A percentile compares a stretch with the other conserved stretches of the same genome.
These are phyloP conservation scores for Heracleum sosnowskyi DNA, from an alignment of 129 eudicot genomes.

Conservation along the genomic window DNA sequence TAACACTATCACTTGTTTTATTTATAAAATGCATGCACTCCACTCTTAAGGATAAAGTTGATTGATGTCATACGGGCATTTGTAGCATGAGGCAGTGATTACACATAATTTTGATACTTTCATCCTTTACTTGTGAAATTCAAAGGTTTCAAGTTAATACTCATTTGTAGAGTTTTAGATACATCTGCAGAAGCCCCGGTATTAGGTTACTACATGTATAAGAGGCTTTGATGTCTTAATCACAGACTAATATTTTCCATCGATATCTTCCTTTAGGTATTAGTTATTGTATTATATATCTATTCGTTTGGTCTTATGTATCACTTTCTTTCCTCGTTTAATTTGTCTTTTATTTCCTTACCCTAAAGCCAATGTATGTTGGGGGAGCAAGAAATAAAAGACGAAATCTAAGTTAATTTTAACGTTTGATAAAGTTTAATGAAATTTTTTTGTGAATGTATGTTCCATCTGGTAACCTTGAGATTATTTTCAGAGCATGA, in stretches of 20 bases:
- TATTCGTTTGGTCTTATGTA: neutral
- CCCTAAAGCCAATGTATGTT: neutral
- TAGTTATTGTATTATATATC: neutral
- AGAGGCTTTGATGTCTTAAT: neutral
- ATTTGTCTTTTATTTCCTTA: neutral
- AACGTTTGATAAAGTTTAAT: neutral
- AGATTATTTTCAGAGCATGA: slow-evolving; percentile 62
- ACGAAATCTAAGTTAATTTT: neutral
- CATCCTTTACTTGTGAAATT: neutral
- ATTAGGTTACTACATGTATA: neutral
- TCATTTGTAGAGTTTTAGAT: neutral
- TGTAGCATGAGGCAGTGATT: neutral
- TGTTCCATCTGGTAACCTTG: neutral
- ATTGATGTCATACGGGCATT: neutral
- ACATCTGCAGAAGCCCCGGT: neutral
- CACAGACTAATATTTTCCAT: neutral
- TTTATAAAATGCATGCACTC: neutral
- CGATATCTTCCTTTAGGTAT: too few relatives aligned
- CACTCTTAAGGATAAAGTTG: neutral
- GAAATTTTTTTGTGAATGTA: neutral
- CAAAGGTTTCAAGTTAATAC: neutral
- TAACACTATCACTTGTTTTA: neutral
- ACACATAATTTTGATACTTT: too few relatives aligned
- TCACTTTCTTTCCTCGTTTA: neutral
- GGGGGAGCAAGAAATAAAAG: neutral